Evolutionary conservation across 805 yeast species (phyloP).

Genomic region (Ogataea henricii): DNA sequence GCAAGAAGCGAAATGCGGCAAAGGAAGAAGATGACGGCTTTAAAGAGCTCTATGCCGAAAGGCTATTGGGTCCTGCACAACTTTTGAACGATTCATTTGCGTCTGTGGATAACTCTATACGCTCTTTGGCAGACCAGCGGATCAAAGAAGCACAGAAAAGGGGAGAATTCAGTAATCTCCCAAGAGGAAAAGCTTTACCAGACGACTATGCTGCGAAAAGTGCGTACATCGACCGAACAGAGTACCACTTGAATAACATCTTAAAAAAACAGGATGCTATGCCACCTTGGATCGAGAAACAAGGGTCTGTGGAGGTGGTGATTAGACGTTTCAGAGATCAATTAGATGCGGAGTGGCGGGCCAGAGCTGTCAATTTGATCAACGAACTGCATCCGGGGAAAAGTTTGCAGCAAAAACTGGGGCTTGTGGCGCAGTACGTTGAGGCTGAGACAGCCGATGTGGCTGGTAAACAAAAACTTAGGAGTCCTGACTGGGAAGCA

Average conservation of each 20-base stretch:
- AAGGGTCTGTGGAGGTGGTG: slow-evolving; percentile 53
- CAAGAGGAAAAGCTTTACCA: slow-evolving; percentile 64
- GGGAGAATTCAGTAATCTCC: slow-evolving; percentile 66
- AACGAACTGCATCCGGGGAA: slow-evolving; percentile 30
- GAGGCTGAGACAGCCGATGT: slow-evolving; percentile 22
- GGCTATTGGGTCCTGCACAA: slow-evolving; percentile 59
- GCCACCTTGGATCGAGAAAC: slow-evolving; percentile 91
- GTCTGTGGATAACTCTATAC: slow-evolving; percentile 52
- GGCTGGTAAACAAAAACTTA: slow-evolving; percentile 20
- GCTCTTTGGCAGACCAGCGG: slow-evolving; percentile 69
- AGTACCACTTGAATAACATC: slow-evolving; percentile 77
- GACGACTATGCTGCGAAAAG: slow-evolving; percentile 41
- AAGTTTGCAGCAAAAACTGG: slow-evolving; percentile 20
- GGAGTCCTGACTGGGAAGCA: slow-evolving; percentile 41
- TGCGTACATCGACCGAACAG: slow-evolving; percentile 67
- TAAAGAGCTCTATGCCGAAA: slow-evolving; percentile 61
- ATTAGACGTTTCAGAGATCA: slow-evolving; percentile 49
- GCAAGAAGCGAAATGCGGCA: slow-evolving; percentile 16
- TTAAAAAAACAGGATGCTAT: slow-evolving; percentile 72
- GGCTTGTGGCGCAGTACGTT: slow-evolving; percentile 18
- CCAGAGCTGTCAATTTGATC: slow-evolving; percentile 31
- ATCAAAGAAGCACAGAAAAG: slow-evolving; percentile 73
- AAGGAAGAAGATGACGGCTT: slow-evolving; percentile 49
- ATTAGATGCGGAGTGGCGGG: slow-evolving; percentile 44
- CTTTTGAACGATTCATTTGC: slow-evolving; percentile 44